These are phyloP conservation scores for Panicum miliaceum DNA, from an alignment of 176 grass and related monocot genomes.

Conservation along the genomic window DNA sequence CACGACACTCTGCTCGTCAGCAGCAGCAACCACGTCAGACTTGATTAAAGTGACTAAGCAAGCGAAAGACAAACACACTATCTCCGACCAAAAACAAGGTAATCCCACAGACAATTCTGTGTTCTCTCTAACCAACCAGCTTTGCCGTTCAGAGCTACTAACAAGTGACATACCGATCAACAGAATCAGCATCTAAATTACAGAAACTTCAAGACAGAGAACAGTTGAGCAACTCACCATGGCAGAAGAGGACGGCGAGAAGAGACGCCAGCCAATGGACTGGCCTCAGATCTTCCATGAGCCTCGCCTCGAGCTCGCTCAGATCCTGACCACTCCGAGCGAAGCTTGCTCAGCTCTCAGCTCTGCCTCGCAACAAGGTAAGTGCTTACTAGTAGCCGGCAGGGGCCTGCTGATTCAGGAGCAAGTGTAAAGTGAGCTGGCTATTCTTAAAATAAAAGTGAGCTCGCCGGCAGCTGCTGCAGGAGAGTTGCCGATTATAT, in stretches of 20 bases:
- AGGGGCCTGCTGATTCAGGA: constrained; percentile 18
- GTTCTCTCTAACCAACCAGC: neutral
- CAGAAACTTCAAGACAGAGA: neutral
- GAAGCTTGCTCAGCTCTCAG: neutral
- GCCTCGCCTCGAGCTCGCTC: neutral
- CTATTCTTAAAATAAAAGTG: no score
- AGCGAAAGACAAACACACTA: neutral
- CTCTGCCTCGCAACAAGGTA: neutral
- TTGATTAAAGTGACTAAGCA: neutral
- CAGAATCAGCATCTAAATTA: no score
- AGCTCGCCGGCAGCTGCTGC: constrained; percentile 19
- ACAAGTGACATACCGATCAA: neutral
- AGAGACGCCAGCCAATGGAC: constrained; percentile 42
- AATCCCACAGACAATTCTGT: neutral
- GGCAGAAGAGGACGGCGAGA: constrained; percentile 44
- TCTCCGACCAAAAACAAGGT: neutral
- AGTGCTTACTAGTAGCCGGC: neutral
- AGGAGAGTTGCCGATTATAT: no score
- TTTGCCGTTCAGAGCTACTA: neutral
- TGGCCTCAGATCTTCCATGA: constrained; percentile 52
- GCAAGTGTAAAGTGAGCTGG: constrained; percentile 47
- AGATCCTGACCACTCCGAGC: neutral
- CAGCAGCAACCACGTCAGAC: neutral
- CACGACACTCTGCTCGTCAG: constrained; percentile 11
- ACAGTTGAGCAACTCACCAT: constrained; percentile 58